A percentile compares a stretch with the other conserved stretches of the same genome.
phyloP scores from a whole-genome alignment of 2,329 filamentous ascomycete species.

The Cadophora sp. region DNA sequence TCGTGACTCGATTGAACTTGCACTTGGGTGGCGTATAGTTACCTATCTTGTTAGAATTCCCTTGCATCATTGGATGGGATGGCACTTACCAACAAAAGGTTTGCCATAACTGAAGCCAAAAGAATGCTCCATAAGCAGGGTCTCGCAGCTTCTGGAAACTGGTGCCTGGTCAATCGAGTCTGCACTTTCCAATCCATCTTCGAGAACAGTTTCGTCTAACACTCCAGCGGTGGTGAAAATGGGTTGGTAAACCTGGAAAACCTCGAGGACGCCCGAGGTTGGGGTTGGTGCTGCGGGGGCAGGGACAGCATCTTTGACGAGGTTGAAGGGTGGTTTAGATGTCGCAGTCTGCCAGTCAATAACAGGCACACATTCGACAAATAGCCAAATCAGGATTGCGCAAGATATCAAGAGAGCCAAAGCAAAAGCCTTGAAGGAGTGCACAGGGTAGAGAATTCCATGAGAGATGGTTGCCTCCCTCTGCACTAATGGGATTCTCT shows the following conservation, averaged over 20 bases:
- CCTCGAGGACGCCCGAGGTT: conserved; percentile 55
- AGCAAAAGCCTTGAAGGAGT: conserved; percentile 10
- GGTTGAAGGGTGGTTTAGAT: conserved; percentile 17
- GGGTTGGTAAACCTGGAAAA: conserved; percentile 74
- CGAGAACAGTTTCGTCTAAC: conserved; percentile 46
- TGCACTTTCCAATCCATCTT: conserved; percentile 39
- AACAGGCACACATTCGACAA: conserved; percentile 21
- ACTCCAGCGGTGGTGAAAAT: conserved; percentile 59
- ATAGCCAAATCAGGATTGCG: conserved; percentile 24
- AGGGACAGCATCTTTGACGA: conserved; percentile 38
- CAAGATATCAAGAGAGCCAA: conserved; percentile 21
- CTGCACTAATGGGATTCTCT: not conserved
- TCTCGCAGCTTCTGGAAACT: conserved; percentile 51
- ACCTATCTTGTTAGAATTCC: conserved; percentile 49
- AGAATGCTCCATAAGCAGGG: conserved; percentile 71
- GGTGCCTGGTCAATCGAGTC: conserved; percentile 37
- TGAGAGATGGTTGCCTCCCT: not conserved
- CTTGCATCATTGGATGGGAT: not conserved
- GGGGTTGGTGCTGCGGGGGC: conserved; percentile 38
- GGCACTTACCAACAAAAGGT: conserved; percentile 70
- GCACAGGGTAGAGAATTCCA: conserved; percentile 4
- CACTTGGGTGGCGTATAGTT: conserved; percentile 71
- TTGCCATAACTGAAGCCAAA: conserved; percentile 77
- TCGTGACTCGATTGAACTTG: conserved; percentile 74
- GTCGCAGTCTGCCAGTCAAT: conserved; percentile 11